A percentile compares a stretch with the other conserved stretches of the same genome.
phyloP scores from a whole-genome alignment of 1,284 basidiomycete species.

The Pholiota adiposa region DNA sequence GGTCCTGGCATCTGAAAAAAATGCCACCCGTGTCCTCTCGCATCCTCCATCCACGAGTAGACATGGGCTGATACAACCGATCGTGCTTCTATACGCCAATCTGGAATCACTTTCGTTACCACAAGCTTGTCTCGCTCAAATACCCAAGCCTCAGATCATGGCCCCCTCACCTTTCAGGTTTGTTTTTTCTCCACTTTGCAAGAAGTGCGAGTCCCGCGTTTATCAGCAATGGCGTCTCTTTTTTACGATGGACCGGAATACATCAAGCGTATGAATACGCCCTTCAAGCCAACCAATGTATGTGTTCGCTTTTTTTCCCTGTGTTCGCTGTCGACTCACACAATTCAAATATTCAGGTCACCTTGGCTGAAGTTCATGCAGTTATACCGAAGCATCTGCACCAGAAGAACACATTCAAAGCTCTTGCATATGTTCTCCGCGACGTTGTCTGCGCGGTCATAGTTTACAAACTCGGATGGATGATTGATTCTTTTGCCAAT shows the following conservation, averaged over 20 bases:
- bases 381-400: constrained; percentile 68
- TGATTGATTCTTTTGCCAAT: constrained; percentile 53
- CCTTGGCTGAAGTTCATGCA: constrained; percentile 49
- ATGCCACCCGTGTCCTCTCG: constrained; percentile 14
- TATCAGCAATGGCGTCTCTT: constrained; percentile 25
- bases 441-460: constrained; percentile 59
- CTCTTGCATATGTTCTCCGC: constrained; percentile 59
- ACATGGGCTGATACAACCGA: constrained; percentile 7
- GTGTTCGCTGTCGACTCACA: not conserved
- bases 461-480: constrained; percentile 62
- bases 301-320: not conserved
- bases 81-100: constrained; percentile 4
- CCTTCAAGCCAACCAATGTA: constrained; percentile 45
- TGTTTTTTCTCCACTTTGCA: constrained; percentile 15
- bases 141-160: constrained; percentile 9
- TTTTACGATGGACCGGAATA: constrained; percentile 52
- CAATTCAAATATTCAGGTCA: constrained; percentile 32
- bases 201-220: constrained; percentile 18
- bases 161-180: constrained; percentile 6
- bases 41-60: constrained; percentile 24
- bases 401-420: constrained; percentile 66
- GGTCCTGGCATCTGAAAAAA: constrained; percentile 10
- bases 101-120: constrained; percentile 7
- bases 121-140: constrained; percentile 18
- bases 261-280: constrained; percentile 41